Base-by-base conservation (phyloP, 1,284 basidiomycete genomes). In the Moesziomyces aphidis region DNA sequence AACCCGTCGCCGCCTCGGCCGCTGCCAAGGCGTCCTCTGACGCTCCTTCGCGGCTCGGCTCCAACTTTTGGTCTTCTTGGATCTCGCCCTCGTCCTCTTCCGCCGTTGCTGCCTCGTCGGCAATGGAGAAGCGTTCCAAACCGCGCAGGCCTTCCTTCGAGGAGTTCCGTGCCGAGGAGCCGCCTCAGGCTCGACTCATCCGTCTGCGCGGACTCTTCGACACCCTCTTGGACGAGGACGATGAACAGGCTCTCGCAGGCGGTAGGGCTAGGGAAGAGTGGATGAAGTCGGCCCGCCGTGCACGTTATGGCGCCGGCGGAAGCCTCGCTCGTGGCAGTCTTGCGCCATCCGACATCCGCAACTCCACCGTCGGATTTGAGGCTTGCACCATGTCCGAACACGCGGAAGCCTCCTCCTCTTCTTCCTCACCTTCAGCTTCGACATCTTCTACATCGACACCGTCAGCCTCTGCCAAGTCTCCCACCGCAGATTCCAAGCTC, bases 171-270 rank as follows among this genome's bases (percentile, higher is more conserved):
- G 74, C 78, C 9, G 76, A 84, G 39, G 83, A 84, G 54, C 83
- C 83, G 10, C 83, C 83, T 7, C 83, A 84, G 64, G 79, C 83
- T 17, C 69, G 83, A 10, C 66, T 84, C 7, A 79, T 84, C 22
- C 76, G 83, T 22, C 70, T 84, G 21, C 74, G 83, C 11, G 82
- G 83, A 26, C 75, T 84, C 36, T 84, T 84, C 26, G 83, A 84
- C 42, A 71, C 76, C 6, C 59, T 84, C 19, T 63, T 84, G 17
- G 81, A 84, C 43, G 74, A 77, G 39, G 78, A 82, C 53, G 78
- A 79, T 50, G 69, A 74, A 26, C 68, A 74, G 46, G 81, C 83
- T 19, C 56, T 84, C 42, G 83, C 83, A 2, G 82, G 77, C 13
- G 83, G 83, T 1, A 62, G 83, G 36, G 83, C 83, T 2, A 78